Evolutionary conservation across 805 yeast species (phyloP), one percentile per base, ranked within the genome.

Genomic region (Metschnikowia borealis): DNA sequence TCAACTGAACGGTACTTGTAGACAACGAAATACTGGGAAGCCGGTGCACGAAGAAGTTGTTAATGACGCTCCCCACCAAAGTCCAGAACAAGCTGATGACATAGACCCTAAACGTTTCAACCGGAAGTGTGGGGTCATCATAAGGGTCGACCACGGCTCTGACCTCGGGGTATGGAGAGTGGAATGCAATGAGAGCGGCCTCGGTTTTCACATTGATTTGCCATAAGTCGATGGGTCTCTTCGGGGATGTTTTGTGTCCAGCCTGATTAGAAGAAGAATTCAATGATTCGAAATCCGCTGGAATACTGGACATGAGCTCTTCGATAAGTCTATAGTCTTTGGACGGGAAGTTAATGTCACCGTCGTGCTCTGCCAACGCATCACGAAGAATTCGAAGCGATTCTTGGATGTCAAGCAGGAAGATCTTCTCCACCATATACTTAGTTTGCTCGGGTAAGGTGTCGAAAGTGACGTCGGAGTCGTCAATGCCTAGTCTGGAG

Each of bases 141-240:
- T 57, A 68, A 11, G 83, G 78, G 15, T 81, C 83, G n/a, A 82
- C 82, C 17, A 84, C 78, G 8, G 87, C 82, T 36, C 88, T 66
- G 13, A 84, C 84, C 58, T 84, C 88, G 1, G 87, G 84, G 54
- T 82, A 82, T 5, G 86, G 85, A 5, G 84, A 78, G 60, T 73
- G 75, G 55, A 51, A 70, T 15, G 66, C 68, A 17, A 66, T 67
- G 39, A 78, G 59, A 31, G 70, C 73, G 4, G 81, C 81, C 50
- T 76, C 75, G 32, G 72, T 60, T 51, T 65, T 67, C 35, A 66
- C 62, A 39, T 70, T 71, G 15, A 73, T 58, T 8, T 54, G 52
- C 73, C 73, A 68, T 38, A 40, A 44, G 6, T 18, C 21, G 8
- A 21, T 26, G 33, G 26, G 44, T 13, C 13, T 8, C 6, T 47